Evolutionary conservation across 2,329 filamentous ascomycete genomes (phyloP), one percentile per base, ranked within the genome.

Genomic region (Alternaria conjuncta): DNA sequence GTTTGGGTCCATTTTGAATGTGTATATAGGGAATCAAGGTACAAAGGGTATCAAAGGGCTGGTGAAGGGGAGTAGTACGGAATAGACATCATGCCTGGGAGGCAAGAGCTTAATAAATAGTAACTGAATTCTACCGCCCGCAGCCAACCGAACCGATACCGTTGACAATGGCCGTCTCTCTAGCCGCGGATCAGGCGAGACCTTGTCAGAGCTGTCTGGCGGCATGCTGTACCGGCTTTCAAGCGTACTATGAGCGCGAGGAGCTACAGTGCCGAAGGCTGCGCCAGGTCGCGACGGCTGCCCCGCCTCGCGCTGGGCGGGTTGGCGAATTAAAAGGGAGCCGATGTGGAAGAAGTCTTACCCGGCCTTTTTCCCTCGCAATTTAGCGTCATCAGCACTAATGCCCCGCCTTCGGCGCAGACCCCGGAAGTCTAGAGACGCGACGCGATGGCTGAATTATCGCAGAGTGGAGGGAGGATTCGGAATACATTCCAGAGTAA

Each of bases 271-370:
- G 71, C 72, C 73, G 73, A 63, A 64, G 55, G 63, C 60, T 60
- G 55, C 57, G 57, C 55, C 60, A 61, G 46, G 36, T 60, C 55
- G 60, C 57, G 36, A 41, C 47, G 46, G 46, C 28, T 69, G 72
- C 70, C 74, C 73, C 73, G 70, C 70, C 68, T 53, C 57, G 59
- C 28, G 30, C 18, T 36, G 44, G 46, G 55, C 15, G 18, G 8
- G 12, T 43, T 55, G 90, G 80, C 95, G 91, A 83, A 92, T 93
- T 65, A 80, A 76, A 71, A 65, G 53, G 28, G 51, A 46, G 54
- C 30, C 46, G 51, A 50, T 50, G 41, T 18, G 76, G 76, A 67
- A 69, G 66, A 78, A 71, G 47, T 55, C 67, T 74, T 70, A 67
- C 18, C 74, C 75, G 61, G 57, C 62, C 11, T 55, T 75, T 60